These are phyloP conservation scores for Trypanosomatidae sp. DNA, from an alignment of 208 protist genomes.

Conservation along the genomic window DNA sequence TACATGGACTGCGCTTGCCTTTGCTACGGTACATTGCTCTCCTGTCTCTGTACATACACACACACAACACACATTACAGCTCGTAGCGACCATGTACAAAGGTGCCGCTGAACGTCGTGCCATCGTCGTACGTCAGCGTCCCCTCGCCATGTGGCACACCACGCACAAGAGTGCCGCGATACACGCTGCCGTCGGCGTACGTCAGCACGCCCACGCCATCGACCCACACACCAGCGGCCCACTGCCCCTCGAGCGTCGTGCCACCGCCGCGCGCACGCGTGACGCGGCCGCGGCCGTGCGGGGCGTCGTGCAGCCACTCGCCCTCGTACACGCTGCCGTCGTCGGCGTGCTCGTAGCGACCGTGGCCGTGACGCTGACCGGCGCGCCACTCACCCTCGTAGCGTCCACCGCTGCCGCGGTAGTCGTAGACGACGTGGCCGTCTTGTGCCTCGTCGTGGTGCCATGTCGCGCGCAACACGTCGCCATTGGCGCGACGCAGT, in stretches of 20 bases:
- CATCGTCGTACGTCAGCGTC: conserved; percentile 60
- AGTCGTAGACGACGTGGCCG: conserved; percentile 42
- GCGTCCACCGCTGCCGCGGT: conserved; percentile 17
- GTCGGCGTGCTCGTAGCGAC: conserved; percentile 32
- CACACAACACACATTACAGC: conserved; percentile 17
- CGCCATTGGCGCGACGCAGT: conserved; percentile 49
- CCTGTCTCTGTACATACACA: not conserved
- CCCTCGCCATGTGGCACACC: conserved; percentile 66
- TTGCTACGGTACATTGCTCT: not conserved
- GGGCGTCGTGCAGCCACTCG: conserved; percentile 48
- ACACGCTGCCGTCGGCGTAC: conserved; percentile 70
- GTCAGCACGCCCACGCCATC: conserved; percentile 33
- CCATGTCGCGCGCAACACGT: conserved; percentile 65
- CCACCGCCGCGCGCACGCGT: conserved; percentile 23
- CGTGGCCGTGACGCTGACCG: conserved; percentile 40
- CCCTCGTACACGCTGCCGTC: conserved; percentile 82
- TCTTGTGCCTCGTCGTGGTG: conserved; percentile 46
- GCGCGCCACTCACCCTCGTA: conserved; percentile 77
- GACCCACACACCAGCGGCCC: conserved; percentile 22
- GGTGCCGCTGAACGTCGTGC: conserved; percentile 57
- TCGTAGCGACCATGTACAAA: conserved; percentile 66
- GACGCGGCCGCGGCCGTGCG: conserved; percentile 48
- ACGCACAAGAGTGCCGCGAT: conserved; percentile 41
- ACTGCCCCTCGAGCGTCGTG: conserved; percentile 55
- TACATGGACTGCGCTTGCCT: too few species aligned